phyloP scores from a whole-genome alignment of 495 filamentous ascomycete species.

The Aspergillus steynii region DNA sequence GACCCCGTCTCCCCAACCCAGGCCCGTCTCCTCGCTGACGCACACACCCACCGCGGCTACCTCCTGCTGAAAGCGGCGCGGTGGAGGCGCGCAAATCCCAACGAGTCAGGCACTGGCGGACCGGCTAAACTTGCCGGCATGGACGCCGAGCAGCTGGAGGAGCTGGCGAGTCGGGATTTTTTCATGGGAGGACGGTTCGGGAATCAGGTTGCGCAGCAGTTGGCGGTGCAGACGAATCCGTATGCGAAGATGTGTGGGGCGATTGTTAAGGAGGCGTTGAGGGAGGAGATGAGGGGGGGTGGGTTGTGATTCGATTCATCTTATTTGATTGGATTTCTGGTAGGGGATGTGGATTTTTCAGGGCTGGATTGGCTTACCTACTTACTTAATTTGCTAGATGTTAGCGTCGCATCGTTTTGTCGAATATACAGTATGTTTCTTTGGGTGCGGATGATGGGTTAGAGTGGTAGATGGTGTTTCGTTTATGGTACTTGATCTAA shows the following conservation, averaged over 20 bases:
- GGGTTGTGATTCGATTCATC: constrained; percentile 7
- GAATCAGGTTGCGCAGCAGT: constrained; percentile 70
- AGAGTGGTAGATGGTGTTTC: no score
- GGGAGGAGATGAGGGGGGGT: constrained; percentile 58
- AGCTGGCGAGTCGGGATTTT: constrained; percentile 73
- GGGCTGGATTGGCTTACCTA: no score
- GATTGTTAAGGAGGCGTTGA: constrained; percentile 84
- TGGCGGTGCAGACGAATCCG: constrained; percentile 82
- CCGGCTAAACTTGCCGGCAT: constrained; percentile 39
- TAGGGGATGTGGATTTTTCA: background rate
- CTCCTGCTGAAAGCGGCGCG: constrained; percentile 66
- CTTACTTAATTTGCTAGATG: no score
- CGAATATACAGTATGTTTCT: no score
- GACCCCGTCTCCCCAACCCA: constrained; percentile 58
- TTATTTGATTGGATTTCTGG: constrained; percentile 3
- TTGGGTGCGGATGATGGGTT: no score
- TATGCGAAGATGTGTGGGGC: constrained; percentile 85
- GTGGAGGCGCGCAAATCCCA: constrained; percentile 25
- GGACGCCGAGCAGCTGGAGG: constrained; percentile 62
- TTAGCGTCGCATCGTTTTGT: no score
- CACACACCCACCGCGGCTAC: constrained; percentile 76
- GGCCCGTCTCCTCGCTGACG: constrained; percentile 63
- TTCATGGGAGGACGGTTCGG: constrained; percentile 74
- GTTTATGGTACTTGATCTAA: no score
- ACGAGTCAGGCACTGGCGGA: no score